These are phyloP conservation scores for Exidia glandulosa DNA, from an alignment of 768 basidiomycete genomes.

Conservation along the genomic window DNA sequence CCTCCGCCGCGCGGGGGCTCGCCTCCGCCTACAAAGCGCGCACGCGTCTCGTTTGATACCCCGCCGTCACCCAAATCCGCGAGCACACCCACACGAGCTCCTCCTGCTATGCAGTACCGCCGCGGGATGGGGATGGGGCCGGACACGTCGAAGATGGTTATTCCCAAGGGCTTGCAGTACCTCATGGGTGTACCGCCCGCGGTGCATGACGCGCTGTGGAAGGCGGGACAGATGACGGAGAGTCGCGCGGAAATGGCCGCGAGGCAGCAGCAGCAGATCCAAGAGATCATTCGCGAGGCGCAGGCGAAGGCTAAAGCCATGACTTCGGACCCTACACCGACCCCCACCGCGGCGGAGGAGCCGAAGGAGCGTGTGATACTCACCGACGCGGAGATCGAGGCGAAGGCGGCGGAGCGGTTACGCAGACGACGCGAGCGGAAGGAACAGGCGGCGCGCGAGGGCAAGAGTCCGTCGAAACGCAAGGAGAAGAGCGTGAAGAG, in stretches of 20 bases:
- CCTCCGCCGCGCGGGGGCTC: too few relatives aligned
- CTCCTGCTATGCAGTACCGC: too few relatives aligned
- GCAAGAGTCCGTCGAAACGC: conserved; percentile 32
- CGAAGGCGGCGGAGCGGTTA: not conserved
- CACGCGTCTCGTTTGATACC: too few relatives aligned
- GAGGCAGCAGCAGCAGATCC: too few relatives aligned
- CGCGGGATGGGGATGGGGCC: too few relatives aligned
- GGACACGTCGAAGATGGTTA: conserved; percentile 15
- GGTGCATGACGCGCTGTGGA: not conserved
- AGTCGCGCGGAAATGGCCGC: too few relatives aligned
- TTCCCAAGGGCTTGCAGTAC: too few relatives aligned
- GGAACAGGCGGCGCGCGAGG: conserved; percentile 15
- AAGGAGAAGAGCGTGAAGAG: too few relatives aligned
- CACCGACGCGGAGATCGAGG: conserved; percentile 4
- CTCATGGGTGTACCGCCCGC: not conserved
- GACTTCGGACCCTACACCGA: conserved; percentile 2
- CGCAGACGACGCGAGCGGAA: conserved; percentile 2
- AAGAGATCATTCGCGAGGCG: conserved; percentile 4
- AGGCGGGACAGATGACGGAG: conserved; percentile 5
- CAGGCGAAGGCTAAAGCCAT: conserved; percentile 20
- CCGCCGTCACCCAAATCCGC: too few relatives aligned
- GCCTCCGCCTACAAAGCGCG: too few relatives aligned
- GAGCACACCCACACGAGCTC: too few relatives aligned
- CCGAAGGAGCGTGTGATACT: conserved; percentile 17
- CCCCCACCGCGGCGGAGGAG: conserved; percentile 8